A percentile compares a stretch with the other conserved stretches of the same genome.
These are phyloP conservation scores for Lophiotrema nucula DNA, from an alignment of 495 filamentous ascomycete species.

Conservation along the genomic window DNA sequence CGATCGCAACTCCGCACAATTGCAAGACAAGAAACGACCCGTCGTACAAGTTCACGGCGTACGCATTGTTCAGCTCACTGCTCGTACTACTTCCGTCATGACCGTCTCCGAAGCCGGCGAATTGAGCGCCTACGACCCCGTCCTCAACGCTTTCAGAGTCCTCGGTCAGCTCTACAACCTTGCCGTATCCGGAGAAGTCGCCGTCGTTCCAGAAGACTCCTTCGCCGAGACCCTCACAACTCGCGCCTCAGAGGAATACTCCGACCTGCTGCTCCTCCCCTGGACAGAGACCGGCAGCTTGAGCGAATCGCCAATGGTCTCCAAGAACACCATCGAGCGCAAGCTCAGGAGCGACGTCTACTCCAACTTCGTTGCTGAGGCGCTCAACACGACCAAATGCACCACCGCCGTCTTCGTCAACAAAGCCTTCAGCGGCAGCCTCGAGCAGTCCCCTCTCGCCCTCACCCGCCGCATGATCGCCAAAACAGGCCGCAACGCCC, in stretches of 20 bases:
- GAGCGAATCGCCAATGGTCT: too few relatives aligned
- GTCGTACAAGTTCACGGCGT: slow-evolving; percentile 81
- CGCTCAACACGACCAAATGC: slow-evolving; percentile 59
- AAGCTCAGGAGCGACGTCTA: slow-evolving; percentile 43
- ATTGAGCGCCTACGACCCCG: slow-evolving; percentile 73
- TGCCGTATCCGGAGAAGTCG: slow-evolving; percentile 74
- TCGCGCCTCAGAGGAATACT: slow-evolving; percentile 64
- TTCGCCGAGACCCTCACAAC: slow-evolving; percentile 74
- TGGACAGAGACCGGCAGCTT: slow-evolving; percentile 82
- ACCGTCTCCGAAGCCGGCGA: slow-evolving; percentile 81
- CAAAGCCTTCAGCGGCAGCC: slow-evolving; percentile 61
- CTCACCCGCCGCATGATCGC: slow-evolving; percentile 42
- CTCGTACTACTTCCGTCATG: slow-evolving; percentile 94
- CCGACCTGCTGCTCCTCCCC: slow-evolving; percentile 83
- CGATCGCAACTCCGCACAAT: background rate
- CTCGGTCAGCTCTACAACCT: slow-evolving; percentile 85
- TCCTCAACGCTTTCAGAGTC: slow-evolving; percentile 86
- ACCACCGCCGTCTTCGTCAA: slow-evolving; percentile 83
- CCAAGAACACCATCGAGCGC: slow-evolving; percentile 39
- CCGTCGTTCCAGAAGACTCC: slow-evolving; percentile 69
- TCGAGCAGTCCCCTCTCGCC: slow-evolving; percentile 40
- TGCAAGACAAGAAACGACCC: slow-evolving; percentile 42
- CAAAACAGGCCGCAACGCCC: slow-evolving; percentile 57
- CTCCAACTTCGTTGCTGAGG: slow-evolving; percentile 51
- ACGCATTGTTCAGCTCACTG: slow-evolving; percentile 82